Evolutionary conservation across 2,329 filamentous ascomycete genomes (phyloP).

Genomic region (Penicillium sp.): DNA sequence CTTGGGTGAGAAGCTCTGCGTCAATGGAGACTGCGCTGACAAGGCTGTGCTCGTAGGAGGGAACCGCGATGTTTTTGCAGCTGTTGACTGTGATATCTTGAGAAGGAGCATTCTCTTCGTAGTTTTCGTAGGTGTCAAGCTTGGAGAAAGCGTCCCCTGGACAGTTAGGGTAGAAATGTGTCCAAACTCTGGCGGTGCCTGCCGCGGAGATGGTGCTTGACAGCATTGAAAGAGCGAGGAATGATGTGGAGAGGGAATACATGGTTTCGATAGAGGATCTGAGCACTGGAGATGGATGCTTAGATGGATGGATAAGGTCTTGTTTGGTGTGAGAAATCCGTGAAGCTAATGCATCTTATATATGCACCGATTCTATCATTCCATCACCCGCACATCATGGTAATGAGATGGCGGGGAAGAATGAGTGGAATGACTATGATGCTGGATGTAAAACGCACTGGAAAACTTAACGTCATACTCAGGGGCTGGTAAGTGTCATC

Average conservation of each 20-base stretch:
- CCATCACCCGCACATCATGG: background rate
- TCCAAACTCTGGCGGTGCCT: constrained; percentile 31
- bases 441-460: constrained; percentile 15
- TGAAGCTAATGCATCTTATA: constrained; percentile 9
- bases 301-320: background rate
- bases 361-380: constrained; percentile 2
- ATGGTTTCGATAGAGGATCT: constrained; percentile 8
- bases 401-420: constrained; percentile 24
- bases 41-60: constrained; percentile 24
- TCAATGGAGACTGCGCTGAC: constrained; percentile 32
- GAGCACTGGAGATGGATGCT: background rate
- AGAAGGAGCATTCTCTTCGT: constrained; percentile 24
- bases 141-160: constrained; percentile 23
- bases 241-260: constrained; percentile 17
- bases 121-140: constrained; percentile 26
- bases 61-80: constrained; percentile 30
- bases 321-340: background rate
- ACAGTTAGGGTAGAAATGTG: constrained; percentile 34
- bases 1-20: constrained; percentile 23
- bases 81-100: constrained; percentile 22
- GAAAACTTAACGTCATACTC: constrained; percentile 20
- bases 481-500: constrained; percentile 17
- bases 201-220: constrained; percentile 22
- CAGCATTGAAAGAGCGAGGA: constrained; percentile 20
- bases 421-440: constrained; percentile 18